These are phyloP conservation scores for Rhodofomes roseus DNA, from an alignment of 1,284 basidiomycete species.

Conservation along the genomic window DNA sequence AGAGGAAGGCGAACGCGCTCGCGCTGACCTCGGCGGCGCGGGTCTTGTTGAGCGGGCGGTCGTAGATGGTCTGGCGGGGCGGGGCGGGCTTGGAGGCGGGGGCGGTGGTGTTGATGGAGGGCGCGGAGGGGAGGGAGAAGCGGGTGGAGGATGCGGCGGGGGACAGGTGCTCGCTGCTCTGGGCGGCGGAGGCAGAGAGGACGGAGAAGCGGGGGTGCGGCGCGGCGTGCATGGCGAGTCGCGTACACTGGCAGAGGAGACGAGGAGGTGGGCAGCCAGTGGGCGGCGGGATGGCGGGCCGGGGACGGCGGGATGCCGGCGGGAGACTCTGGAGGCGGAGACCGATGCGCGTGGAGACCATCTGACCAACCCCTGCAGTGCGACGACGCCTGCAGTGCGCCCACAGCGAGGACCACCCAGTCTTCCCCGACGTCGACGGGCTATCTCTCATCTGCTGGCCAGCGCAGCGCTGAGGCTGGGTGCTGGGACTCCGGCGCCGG, in stretches of 20 bases:
- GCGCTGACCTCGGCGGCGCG: conserved; percentile 77
- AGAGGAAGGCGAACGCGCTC: conserved; percentile 83
- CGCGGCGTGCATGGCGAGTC: background rate
- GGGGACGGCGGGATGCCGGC: background rate
- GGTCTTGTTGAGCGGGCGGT: conserved; percentile 82
- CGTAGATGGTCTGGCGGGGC: conserved; percentile 74
- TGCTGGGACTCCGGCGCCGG: background rate
- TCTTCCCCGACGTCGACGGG: too few species aligned
- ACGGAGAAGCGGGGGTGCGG: conserved; percentile 68
- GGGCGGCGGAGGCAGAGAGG: conserved; percentile 60
- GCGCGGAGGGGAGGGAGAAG: conserved; percentile 62
- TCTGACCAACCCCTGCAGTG: background rate
- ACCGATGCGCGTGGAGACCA: background rate
- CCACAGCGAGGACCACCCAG: too few species aligned
- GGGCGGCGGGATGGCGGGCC: background rate
- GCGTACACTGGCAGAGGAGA: background rate
- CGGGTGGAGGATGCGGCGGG: conserved; percentile 58
- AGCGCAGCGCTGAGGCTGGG: background rate
- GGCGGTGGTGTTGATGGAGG: conserved; percentile 43
- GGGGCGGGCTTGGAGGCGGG: conserved; percentile 35
- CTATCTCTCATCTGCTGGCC: background rate
- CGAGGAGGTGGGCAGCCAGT: background rate
- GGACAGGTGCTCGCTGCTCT: conserved; percentile 60
- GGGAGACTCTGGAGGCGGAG: background rate
- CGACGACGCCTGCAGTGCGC: background rate